A percentile compares a stretch with the other conserved stretches of the same genome.
phyloP scores from a whole-genome alignment of 257 asterid species.

The Eustoma russellianum region DNA sequence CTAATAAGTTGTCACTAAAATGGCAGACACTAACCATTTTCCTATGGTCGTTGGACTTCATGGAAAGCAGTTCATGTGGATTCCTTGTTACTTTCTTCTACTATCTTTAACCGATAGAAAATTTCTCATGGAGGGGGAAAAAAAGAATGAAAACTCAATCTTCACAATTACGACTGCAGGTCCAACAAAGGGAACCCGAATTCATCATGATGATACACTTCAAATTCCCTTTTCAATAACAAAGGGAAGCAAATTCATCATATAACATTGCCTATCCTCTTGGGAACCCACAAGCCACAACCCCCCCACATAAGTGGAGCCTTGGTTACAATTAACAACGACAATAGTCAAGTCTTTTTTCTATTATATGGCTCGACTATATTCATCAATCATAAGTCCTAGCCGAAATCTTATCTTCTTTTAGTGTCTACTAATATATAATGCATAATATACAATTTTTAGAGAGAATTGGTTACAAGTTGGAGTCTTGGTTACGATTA shows the following conservation, averaged over 20 bases:
- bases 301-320: conserved; percentile 31
- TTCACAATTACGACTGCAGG: conserved; percentile 41
- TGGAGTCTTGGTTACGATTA: conserved; percentile 3
- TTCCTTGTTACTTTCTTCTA: conserved; percentile 24
- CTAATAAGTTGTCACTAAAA: conserved; percentile 16
- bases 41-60: conserved; percentile 7
- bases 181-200: conserved; percentile 40
- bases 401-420: too few species aligned
- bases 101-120: not conserved
- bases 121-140: conserved; percentile 3
- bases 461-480: too few species aligned
- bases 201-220: conserved; percentile 51
- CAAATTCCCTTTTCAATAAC: conserved; percentile 19
- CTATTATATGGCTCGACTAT: too few species aligned
- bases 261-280: conserved; percentile 36
- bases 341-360: too few species aligned
- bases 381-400: too few species aligned
- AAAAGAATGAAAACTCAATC: conserved; percentile 35
- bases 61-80: conserved; percentile 4
- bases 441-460: too few species aligned
- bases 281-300: conserved; percentile 38
- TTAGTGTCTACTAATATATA: too few species aligned
- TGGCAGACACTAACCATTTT: conserved; percentile 59
- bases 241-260: conserved; percentile 23
- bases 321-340: too few species aligned